Evolutionary conservation across 257 asterid genomes (phyloP).

Genomic region (Rubia yunnanensis): DNA sequence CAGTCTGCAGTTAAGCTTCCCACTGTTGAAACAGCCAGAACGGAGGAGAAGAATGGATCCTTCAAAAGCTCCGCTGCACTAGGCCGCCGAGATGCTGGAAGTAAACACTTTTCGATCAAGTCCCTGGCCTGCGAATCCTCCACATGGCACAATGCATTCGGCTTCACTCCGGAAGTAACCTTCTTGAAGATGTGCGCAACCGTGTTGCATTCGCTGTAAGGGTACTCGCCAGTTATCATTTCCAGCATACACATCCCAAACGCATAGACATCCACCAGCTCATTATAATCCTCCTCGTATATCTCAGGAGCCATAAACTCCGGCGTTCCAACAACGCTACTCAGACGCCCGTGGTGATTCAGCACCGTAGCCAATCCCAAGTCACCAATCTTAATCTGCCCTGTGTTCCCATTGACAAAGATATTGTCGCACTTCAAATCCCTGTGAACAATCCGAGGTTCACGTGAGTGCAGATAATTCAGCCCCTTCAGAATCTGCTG

Average conservation of each 20-base stretch:
- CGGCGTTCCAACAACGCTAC: conserved; percentile 32
- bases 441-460: conserved; percentile 22
- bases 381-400: conserved; percentile 28
- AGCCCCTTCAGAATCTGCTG: conserved; percentile 22
- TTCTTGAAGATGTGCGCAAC: conserved; percentile 32
- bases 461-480: conserved; percentile 18
- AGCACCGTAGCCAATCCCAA: conserved; percentile 27
- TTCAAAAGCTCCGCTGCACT: conserved; percentile 38
- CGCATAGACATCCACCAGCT: conserved; percentile 37
- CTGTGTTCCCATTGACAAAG: conserved; percentile 23
- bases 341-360: conserved; percentile 5
- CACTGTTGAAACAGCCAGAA: background rate
- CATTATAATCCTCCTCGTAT: conserved; percentile 34
- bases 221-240: conserved; percentile 29
- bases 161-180: conserved; percentile 29
- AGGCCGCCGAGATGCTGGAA: conserved; percentile 34
- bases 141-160: conserved; percentile 24
- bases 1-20: background rate
- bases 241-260: conserved; percentile 52
- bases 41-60: conserved; percentile 33
- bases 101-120: conserved; percentile 34
- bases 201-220: conserved; percentile 31
- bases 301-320: conserved; percentile 43
- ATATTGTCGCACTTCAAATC: conserved; percentile 29
- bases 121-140: conserved; percentile 27